Evolutionary conservation across 2,329 filamentous ascomycete species (phyloP).

Genomic region (Truncatella angustata): DNA sequence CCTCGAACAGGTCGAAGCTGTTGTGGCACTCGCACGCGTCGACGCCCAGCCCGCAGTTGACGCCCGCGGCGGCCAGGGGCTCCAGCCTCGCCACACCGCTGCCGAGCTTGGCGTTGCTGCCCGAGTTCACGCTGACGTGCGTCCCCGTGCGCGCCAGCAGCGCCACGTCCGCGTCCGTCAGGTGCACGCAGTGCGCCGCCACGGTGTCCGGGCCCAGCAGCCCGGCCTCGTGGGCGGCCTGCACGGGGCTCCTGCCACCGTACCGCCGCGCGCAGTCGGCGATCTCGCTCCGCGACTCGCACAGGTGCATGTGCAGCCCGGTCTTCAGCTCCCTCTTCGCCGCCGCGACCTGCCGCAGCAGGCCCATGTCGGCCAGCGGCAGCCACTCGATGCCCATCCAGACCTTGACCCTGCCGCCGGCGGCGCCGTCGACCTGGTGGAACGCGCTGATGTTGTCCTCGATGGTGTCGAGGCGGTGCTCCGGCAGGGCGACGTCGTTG

Average conservation of each 20-base stretch:
- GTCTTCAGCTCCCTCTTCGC: slow-evolving; percentile 17
- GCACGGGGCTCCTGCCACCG: slow-evolving; percentile 16
- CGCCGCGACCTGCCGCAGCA: slow-evolving; percentile 15
- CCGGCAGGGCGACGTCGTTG: slow-evolving; percentile 19
- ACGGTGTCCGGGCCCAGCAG: slow-evolving; percentile 19
- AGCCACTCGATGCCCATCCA: slow-evolving; percentile 22
- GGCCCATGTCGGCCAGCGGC: slow-evolving; percentile 15
- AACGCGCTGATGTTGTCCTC: slow-evolving; percentile 20
- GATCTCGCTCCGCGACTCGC: slow-evolving; percentile 18
- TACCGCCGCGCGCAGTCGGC: slow-evolving; percentile 15
- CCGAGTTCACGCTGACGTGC: slow-evolving; percentile 17
- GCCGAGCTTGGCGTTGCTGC: slow-evolving; percentile 22
- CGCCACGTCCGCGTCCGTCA: slow-evolving; percentile 18
- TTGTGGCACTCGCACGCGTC: slow-evolving; percentile 26
- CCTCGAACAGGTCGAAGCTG: slow-evolving; percentile 24
- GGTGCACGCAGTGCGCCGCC: slow-evolving; percentile 21
- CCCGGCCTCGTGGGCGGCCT: slow-evolving; percentile 19
- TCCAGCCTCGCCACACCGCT: slow-evolving; percentile 19
- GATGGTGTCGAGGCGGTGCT: slow-evolving; percentile 19
- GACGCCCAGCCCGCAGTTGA: slow-evolving; percentile 22
- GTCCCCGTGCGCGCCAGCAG: slow-evolving; percentile 19
- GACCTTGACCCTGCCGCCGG: slow-evolving; percentile 17
- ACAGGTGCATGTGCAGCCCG: slow-evolving; percentile 21
- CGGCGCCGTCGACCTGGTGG: slow-evolving; percentile 12
- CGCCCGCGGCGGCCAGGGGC: slow-evolving; percentile 17